Conservation (phyloP, 2,329 filamentous ascomycete species). For the Madurella mycetomatis region DNA sequence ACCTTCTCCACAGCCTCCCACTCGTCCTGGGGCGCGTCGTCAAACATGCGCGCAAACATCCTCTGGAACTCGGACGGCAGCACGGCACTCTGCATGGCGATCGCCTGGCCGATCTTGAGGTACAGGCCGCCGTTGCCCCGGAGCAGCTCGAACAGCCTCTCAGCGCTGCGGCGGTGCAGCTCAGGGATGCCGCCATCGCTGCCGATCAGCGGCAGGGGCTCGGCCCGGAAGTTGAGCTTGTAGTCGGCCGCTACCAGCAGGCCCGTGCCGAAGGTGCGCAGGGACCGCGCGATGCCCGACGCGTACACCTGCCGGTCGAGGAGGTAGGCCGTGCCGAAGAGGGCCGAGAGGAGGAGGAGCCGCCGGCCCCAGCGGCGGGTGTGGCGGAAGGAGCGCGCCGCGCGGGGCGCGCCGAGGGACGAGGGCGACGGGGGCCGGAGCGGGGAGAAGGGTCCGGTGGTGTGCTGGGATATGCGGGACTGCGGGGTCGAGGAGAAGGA, state of each 20-base stretch:
- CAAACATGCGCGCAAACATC: conserved; percentile 97
- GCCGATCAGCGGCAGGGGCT: conserved; percentile 53
- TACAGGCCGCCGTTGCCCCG: conserved; percentile 88
- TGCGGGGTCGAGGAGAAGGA: conserved; percentile 4
- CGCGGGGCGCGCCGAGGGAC: conserved; percentile 67
- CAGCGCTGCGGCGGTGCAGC: conserved; percentile 78
- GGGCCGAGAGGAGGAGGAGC: conserved; percentile 56
- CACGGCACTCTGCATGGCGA: conserved; percentile 96
- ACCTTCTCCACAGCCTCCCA: conserved; percentile 85
- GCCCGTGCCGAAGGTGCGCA: conserved; percentile 76
- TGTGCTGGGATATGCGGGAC: neutral
- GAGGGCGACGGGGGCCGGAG: conserved; percentile 73
- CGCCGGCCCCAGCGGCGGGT: conserved; percentile 74
- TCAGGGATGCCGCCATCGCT: conserved; percentile 62
- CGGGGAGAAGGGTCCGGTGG: conserved; percentile 51
- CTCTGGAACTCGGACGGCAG: conserved; percentile 90
- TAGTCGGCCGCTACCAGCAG: conserved; percentile 84
- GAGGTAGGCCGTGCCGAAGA: conserved; percentile 59
- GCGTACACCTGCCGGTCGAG: conserved; percentile 74
- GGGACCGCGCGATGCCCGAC: conserved; percentile 69
- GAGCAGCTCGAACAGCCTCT: conserved; percentile 75
- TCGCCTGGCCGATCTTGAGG: conserved; percentile 95
- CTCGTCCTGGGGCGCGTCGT: conserved; percentile 87
- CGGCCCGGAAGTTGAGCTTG: conserved; percentile 87
- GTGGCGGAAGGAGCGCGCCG: conserved; percentile 66